These are phyloP conservation scores for Hysterium pulicare DNA, from an alignment of 2,329 filamentous ascomycete genomes.

Conservation along the genomic window DNA sequence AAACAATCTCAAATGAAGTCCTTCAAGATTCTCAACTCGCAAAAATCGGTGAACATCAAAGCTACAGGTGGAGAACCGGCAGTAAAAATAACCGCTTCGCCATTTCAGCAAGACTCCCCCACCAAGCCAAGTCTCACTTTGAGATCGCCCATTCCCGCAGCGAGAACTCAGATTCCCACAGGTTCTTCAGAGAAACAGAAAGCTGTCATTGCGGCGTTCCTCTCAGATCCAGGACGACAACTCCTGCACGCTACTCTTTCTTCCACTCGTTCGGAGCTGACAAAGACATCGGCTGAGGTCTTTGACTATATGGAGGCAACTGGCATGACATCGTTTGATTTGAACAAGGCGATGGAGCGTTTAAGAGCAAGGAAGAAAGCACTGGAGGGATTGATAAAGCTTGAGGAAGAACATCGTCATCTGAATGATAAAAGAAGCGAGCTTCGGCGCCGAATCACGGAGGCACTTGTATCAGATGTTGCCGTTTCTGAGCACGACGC, in stretches of 20 bases:
- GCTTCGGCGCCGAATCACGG: constrained; percentile 27
- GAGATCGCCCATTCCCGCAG: not conserved
- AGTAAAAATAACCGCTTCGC: constrained; percentile 16
- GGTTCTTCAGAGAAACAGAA: not conserved
- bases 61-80: constrained; percentile 20
- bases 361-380: constrained; percentile 24
- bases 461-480: constrained; percentile 25
- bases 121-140: constrained; percentile 7
- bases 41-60: constrained; percentile 11
- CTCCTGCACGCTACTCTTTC: not conserved
- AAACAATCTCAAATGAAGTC: constrained; percentile 24
- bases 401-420: constrained; percentile 20
- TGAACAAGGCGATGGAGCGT: not conserved
- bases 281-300: not conserved
- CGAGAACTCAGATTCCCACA: not conserved
- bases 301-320: not conserved
- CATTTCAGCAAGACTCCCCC: constrained; percentile 10
- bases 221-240: not conserved
- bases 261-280: not conserved
- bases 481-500: constrained; percentile 23
- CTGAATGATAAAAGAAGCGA: constrained; percentile 15
- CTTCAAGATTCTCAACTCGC: constrained; percentile 13
- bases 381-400: constrained; percentile 22
- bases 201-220: not conserved
- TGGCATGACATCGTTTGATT: no score